Base-by-base conservation (phyloP, 306 rosid species). In the Begonia fuchsioides region DNA sequence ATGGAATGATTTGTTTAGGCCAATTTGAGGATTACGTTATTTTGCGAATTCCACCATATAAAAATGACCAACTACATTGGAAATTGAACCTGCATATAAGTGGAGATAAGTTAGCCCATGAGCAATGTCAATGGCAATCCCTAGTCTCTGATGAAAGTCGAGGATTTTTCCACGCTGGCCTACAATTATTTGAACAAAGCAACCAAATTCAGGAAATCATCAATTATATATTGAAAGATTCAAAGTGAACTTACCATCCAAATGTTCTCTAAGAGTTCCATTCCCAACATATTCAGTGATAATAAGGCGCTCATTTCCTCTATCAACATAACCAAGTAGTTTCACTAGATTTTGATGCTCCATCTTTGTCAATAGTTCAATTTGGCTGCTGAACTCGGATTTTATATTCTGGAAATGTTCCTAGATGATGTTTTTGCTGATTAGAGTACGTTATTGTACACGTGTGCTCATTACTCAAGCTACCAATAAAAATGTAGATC, bases 111-210 rank as follows among this genome's bases (percentile, higher is more conserved):
- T 92, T 50, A 92, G 71, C 57, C 80, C 98, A 68, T 92, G 98
- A 67, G 98, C 96, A 71, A 92, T 78, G 71, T 92, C 98, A 52
- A 92, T 92, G 51, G 94, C 77, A 53, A 92, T 79, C 74, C 75
- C 98, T 51, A 92, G 93, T 51, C 98, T 88, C 69, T 92, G 98
- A 68, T 85, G 85, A 73, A 85, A 92, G 70, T 82, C 98, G 45
- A 92, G 80, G 49, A 78, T 65, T 58, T 61, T 85, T 50, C 93
- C 94, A 17, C 67, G 82, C 49, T 47, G 70, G 62, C 87, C 98
- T 92, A 82, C 62, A 70, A 69, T 53, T 6, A 26, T 39, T 55
- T 39, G 60, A 58, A 41, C 51, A 61, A 14, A 48, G 44, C 48
- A 59, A 39, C 60, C 67, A 32, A 47, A 12, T 38, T 52, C 38